Conservation (phyloP, 305 asterid genomes). For the Fraxinus velutina region DNA sequence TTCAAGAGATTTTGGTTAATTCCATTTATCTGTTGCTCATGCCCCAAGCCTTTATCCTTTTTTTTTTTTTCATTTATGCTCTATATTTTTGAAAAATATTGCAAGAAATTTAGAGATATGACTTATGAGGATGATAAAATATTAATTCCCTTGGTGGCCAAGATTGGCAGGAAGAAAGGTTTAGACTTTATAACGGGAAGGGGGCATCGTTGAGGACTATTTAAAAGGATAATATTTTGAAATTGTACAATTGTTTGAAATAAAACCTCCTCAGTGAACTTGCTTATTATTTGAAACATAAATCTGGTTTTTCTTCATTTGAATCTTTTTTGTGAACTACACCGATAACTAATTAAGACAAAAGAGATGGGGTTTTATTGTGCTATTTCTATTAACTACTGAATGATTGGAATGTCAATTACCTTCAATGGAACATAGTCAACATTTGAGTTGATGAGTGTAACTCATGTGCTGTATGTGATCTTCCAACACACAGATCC, state of each 20-base stretch:
- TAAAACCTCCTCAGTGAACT: not conserved
- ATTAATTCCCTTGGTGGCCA: constrained; percentile 10
- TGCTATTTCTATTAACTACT: constrained; percentile 19
- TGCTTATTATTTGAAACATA: constrained; percentile 13
- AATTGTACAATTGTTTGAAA: not conserved
- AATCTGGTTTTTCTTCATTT: not conserved
- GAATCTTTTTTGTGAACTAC: not conserved
- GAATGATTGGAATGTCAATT: constrained; percentile 4
- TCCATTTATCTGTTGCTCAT: constrained; percentile 12
- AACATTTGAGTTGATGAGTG: not conserved
- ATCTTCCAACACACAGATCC: constrained; percentile 52
- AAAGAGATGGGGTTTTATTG: constrained; percentile 15
- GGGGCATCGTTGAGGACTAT: not conserved
- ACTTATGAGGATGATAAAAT: not conserved
- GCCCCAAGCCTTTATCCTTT: constrained; percentile 1
- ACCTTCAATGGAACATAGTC: not conserved
- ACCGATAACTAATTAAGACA: constrained; percentile 8
- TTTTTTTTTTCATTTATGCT: not conserved
- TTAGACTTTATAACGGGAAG: not conserved
- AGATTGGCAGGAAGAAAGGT: not conserved
- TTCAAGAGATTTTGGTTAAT: constrained; percentile 15
- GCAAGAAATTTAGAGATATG: constrained; percentile 9
- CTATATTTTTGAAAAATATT: not conserved
- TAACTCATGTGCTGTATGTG: not conserved
- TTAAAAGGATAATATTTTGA: not conserved